Evolutionary conservation across 2,329 filamentous ascomycete genomes (phyloP).

Genomic region (Penicillium hordei): DNA sequence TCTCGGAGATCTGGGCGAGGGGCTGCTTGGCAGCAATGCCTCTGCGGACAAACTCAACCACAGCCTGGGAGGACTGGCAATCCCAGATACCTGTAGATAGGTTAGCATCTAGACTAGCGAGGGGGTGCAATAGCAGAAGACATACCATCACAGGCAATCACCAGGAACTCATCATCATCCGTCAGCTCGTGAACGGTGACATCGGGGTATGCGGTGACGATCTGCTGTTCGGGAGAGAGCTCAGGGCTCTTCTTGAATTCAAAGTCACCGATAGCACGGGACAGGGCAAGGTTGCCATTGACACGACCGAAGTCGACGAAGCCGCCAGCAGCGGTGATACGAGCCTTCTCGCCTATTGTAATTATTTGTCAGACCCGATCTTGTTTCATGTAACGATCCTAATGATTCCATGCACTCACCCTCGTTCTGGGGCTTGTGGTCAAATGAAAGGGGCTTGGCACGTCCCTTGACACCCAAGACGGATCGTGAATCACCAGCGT

Average conservation of each 20-base stretch:
- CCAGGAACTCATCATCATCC: conserved; percentile 92
- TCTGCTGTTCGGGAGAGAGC: conserved; percentile 95
- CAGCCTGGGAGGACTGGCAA: conserved; percentile 96
- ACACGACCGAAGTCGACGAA: conserved; percentile 98
- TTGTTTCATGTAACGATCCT: background rate
- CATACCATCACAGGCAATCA: conserved; percentile 89
- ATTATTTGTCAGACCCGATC: conserved; percentile 13
- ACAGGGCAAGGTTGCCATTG: conserved; percentile 95
- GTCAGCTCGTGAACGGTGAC: conserved; percentile 87
- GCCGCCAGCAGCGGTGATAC: conserved; percentile 91
- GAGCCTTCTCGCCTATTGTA: conserved; percentile 81
- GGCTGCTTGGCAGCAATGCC: conserved; percentile 97
- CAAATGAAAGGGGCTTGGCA: conserved; percentile 96
- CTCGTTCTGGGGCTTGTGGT: conserved; percentile 99
- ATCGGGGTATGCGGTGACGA: conserved; percentile 95
- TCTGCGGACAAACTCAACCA: conserved; percentile 93
- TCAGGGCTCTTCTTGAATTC: conserved; percentile 99
- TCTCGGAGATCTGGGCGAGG: conserved; percentile 92
- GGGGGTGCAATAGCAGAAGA: conserved; percentile 18
- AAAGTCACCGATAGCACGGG: conserved; percentile 96
- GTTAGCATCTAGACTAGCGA: background rate
- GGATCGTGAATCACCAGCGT: conserved; percentile 92
- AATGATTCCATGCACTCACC: conserved; percentile 52
- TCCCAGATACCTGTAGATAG: conserved; percentile 88
- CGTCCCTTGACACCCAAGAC: conserved; percentile 95